Base-by-base conservation (phyloP, 1,284 basidiomycete genomes). In the Naganishia liquefaciens region DNA sequence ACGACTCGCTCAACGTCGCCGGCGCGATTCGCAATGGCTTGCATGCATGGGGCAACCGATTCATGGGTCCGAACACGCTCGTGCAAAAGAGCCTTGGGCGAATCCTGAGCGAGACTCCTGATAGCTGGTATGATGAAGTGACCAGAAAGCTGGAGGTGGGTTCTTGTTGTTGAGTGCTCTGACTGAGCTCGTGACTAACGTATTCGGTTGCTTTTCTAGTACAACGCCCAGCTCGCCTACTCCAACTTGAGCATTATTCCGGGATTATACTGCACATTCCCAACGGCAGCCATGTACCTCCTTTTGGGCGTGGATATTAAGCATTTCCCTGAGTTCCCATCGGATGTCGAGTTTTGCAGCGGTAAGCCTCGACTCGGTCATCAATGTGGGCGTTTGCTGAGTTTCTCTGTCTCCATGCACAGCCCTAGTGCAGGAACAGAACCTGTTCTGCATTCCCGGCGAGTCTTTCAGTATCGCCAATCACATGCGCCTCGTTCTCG, bases 401-500 rank as follows among this genome's bases (percentile, higher is more conserved):
- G 5, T 23, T 27, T 17, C 42, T 23, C 40, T 11, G 0, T 44
- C 42, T 9, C 25, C 37, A 21, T 37, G 28, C 40, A 30, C 70
- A 39, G 74, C 73, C 5, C 64, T 79, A 1, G 73, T 76, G 62
- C 52, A 69, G 21, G 76, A 79, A 64, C 73, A 79, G 68, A 73
- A 73, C 23, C 67, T 77, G 17, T 78, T 77, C 63, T 72, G 76
- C 42, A 69, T 79, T 15, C 77, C 77, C 0, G 76, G 77, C 1
- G 55, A 70, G 2, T 74, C 73, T 55, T 79, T 79, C 64, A 68
- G 70, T 33, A 70, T 75, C 37, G 69, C 71, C 4, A 75, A 75
- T 13, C 76, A 74, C 70, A 70, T 80, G 63, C 68, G 78, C 11
- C 66, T 79, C 49, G 77, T 79, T 5, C 71, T 75, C 9, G 77